Conservation (phyloP, 2,329 filamentous ascomycete species). For the Pyrenochaeta sp. region DNA sequence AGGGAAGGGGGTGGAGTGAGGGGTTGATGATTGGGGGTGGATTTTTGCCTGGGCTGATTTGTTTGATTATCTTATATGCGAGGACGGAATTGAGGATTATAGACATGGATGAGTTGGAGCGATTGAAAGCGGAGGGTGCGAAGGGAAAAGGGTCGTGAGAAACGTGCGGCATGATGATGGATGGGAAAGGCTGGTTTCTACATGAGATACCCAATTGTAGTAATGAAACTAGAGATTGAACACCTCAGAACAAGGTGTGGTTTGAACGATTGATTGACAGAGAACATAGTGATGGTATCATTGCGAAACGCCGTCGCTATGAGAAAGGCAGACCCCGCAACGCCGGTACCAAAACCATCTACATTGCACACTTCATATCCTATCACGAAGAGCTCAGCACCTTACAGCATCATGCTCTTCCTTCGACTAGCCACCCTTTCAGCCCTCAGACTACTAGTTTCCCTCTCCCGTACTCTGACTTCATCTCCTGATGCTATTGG, state of each 20-base stretch:
- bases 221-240: neutral
- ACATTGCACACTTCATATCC: slow-evolving; percentile 3
- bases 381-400: slow-evolving; percentile 2
- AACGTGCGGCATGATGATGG: neutral
- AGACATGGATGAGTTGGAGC: slow-evolving; percentile 71
- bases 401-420: slow-evolving; percentile 55
- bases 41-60: slow-evolving; percentile 61
- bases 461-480: slow-evolving; percentile 15
- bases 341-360: neutral
- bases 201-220: neutral
- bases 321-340: neutral
- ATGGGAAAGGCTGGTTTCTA: neutral
- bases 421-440: slow-evolving; percentile 51
- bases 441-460: slow-evolving; percentile 34
- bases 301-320: slow-evolving; percentile 23
- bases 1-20: slow-evolving; percentile 30
- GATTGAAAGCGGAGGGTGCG: slow-evolving; percentile 64
- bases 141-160: neutral
- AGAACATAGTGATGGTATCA: slow-evolving; percentile 5
- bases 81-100: slow-evolving; percentile 73
- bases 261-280: neutral
- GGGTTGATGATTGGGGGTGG: slow-evolving; percentile 46
- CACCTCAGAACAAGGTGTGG: neutral
- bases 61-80: slow-evolving; percentile 67
- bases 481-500: slow-evolving; percentile 8